Percentiles rank a stretch among this genome's conserved stretches.
These are phyloP conservation scores for Periconia macrospinosa DNA, from an alignment of 2,329 filamentous ascomycete species.

Conservation along the genomic window DNA sequence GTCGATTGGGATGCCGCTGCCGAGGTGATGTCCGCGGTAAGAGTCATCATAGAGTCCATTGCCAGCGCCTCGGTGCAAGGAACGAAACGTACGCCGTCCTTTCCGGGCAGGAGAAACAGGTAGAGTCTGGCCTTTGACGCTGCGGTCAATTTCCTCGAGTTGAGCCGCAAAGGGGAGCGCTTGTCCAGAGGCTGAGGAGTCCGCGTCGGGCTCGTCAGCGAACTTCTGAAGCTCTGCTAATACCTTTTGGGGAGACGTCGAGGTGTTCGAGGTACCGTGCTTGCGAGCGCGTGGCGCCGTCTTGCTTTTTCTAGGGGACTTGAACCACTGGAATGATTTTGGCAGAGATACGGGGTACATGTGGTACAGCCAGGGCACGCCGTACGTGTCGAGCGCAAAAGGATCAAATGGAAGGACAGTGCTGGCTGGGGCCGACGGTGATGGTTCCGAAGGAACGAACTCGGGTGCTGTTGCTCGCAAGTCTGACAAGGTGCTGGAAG, in stretches of 20 bases:
- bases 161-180: slow-evolving; percentile 1
- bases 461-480: slow-evolving; percentile 35
- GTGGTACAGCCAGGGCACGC: slow-evolving; percentile 31
- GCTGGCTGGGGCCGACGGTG: neutral
- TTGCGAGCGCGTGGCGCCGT: slow-evolving; percentile 8
- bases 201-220: neutral
- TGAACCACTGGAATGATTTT: slow-evolving; percentile 13
- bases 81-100: neutral
- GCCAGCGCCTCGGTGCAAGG: slow-evolving; percentile 7
- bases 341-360: slow-evolving; percentile 31
- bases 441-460: slow-evolving; percentile 24
- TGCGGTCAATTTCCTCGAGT: slow-evolving; percentile 11
- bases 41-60: slow-evolving; percentile 27
- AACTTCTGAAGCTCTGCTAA: slow-evolving; percentile 12
- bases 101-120: neutral
- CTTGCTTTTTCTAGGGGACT: slow-evolving; percentile 14
- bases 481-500: slow-evolving; percentile 21
- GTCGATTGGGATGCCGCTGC: slow-evolving; percentile 31
- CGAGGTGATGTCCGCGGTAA: slow-evolving; percentile 8
- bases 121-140: slow-evolving; percentile 3
- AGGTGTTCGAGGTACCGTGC: slow-evolving; percentile 1
- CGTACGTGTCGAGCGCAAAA: slow-evolving; percentile 24
- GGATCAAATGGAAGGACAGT: slow-evolving; percentile 14
- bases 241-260: slow-evolving; percentile 17
- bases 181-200: neutral